Percentiles rank a stretch among this genome's conserved stretches.
phyloP scores from a whole-genome alignment of 345 rosid species.

The Salix exigua region DNA sequence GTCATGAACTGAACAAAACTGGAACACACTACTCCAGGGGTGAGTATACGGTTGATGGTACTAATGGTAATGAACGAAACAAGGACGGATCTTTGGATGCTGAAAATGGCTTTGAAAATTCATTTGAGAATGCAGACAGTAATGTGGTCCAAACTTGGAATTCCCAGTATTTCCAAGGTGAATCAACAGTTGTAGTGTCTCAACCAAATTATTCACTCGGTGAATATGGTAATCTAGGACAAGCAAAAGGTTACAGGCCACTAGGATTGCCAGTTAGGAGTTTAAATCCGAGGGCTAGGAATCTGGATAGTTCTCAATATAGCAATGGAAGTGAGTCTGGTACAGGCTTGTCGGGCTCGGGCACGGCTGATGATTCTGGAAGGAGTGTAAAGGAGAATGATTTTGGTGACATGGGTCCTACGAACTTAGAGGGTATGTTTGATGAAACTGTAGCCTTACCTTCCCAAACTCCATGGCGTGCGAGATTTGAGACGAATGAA shows the following conservation, averaged over 20 bases:
- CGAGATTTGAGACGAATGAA: conserved; percentile 44
- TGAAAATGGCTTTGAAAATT: conserved; percentile 24
- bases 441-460: conserved; percentile 29
- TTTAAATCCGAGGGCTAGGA: conserved; percentile 39
- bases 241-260: conserved; percentile 32
- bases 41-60: background rate
- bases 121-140: conserved; percentile 26
- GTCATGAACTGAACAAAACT: conserved; percentile 21
- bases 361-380: conserved; percentile 14
- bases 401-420: conserved; percentile 30
- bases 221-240: conserved; percentile 21
- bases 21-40: background rate
- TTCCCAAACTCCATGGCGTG: conserved; percentile 40
- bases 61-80: background rate
- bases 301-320: conserved; percentile 16
- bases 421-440: conserved; percentile 33
- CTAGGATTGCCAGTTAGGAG: conserved; percentile 83
- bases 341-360: conserved; percentile 10
- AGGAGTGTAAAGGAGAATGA: conserved; percentile 18
- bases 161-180: conserved; percentile 52
- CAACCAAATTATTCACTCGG: conserved; percentile 40
- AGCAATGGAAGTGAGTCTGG: conserved; percentile 35
- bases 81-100: conserved; percentile 14
- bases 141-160: conserved; percentile 50
- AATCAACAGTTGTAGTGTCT: conserved; percentile 55